Conservation (phyloP, 169 alveolate species). For the Cryptosporidium bovis region DNA sequence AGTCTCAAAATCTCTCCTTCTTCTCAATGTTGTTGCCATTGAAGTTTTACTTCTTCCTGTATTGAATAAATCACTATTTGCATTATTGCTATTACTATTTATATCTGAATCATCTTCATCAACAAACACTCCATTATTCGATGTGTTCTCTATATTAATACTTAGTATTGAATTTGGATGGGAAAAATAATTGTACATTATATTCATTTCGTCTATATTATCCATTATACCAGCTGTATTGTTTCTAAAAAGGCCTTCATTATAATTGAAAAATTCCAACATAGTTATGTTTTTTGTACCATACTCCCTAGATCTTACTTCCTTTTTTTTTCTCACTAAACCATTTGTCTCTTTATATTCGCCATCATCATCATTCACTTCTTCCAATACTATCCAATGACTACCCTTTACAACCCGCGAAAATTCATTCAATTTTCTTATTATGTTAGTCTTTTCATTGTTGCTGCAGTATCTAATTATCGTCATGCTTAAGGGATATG, state of each 20-base stretch:
- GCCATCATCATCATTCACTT: neutral
- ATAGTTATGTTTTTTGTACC: neutral
- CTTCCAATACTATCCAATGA: slow-evolving; percentile 60
- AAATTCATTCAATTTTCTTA: slow-evolving; percentile 31
- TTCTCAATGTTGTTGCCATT: slow-evolving; percentile 37
- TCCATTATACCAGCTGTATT: slow-evolving; percentile 8
- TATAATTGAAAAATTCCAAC: slow-evolving; percentile 49
- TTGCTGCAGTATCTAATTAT: slow-evolving; percentile 26
- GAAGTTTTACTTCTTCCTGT: neutral
- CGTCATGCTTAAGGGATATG: slow-evolving; percentile 57
- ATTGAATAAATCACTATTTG: too few relatives aligned
- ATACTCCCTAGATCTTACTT: too few relatives aligned
- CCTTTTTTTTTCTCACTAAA: too few relatives aligned
- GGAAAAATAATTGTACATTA: slow-evolving; percentile 42
- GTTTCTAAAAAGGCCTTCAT: slow-evolving; percentile 37
- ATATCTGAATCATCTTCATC: neutral
- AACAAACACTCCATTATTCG: neutral
- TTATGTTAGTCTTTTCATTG: slow-evolving; percentile 10
- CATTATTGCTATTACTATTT: too few relatives aligned
- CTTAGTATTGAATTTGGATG: slow-evolving; percentile 40
- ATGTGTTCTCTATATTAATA: neutral
- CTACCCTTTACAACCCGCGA: slow-evolving; percentile 56
- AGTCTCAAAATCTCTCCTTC: slow-evolving; percentile 23
- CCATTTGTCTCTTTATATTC: too few relatives aligned
- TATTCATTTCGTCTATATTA: slow-evolving; percentile 19